Base-by-base conservation (phyloP, 2,329 filamentous ascomycete species). In the Amylocarpus encephaloides region DNA sequence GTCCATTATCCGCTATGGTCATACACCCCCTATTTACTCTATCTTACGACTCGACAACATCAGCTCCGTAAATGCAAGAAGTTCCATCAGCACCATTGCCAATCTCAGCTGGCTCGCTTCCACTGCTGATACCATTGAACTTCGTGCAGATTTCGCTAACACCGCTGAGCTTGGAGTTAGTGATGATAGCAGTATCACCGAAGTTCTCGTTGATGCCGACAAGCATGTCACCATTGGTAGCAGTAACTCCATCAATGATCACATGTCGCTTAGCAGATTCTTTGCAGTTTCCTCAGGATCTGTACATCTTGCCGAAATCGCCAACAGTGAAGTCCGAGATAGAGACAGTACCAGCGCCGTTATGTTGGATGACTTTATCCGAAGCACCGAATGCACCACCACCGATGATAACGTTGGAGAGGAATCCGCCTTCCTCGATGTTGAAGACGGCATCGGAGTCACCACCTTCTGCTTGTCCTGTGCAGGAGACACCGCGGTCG, bases 231-330 rank as follows among this genome's bases (percentile, higher is more conserved):
- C 74, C 74, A 49, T 67, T 64, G 43, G 65, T 62, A 53, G 69
- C 69, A 39, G 66, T 67, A 52, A 73, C 65, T 58, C 70, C 70
- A 60, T 71, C 64, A 49, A 77, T 66, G 51, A 73, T 64, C 48
- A 62, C 52, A 39, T 61, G 54, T 36, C 59, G 40, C 49, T 59
- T 49, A 33, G 50, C 48, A 38, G 46, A 64, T 10, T 63, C 65
- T 1, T 55, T 26, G 66, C 73, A 77, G 67, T 77, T 76, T 29
- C 74, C 75, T 59, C 74, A 78, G 52, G 67, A 71, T 48, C 75
- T 71, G 50, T 72, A 72, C 12, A 78, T 63, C 57, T 77, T 78
- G 44, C 74, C 75, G 39, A 71, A 71, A 54, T 68, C 64, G 52
- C 66, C 65, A 48, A 70, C 69, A 40, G 67, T 70, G 59, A 72